phyloP scores from a whole-genome alignment of 2,329 filamentous ascomycete species.

The Beauveria scarabaeidicola region DNA sequence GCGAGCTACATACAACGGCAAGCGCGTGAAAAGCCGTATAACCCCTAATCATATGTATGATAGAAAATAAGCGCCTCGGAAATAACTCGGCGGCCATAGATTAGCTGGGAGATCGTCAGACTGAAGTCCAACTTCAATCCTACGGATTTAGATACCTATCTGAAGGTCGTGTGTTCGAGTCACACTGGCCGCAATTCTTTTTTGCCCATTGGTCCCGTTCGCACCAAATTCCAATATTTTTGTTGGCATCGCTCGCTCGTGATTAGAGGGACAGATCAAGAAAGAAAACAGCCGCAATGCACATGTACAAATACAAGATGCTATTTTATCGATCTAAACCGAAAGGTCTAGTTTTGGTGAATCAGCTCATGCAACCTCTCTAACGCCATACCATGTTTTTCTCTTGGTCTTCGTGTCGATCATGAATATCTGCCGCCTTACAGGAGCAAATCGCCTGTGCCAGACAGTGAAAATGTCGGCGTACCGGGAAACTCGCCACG shows the following conservation, averaged over 20 bases:
- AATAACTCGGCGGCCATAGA: conserved; percentile 19
- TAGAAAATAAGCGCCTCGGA: conserved; percentile 3
- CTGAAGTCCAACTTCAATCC: conserved; percentile 21
- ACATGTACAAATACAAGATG: background rate
- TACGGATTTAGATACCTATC: conserved; percentile 18
- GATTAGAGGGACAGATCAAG: too few species aligned
- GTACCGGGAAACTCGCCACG: conserved; percentile 18
- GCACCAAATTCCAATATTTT: background rate
- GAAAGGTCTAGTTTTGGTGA: background rate
- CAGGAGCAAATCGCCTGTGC: conserved; percentile 25
- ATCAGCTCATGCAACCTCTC: background rate
- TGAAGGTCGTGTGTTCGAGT: conserved; percentile 25
- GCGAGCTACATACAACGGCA: background rate
- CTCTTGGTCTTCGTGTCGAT: background rate
- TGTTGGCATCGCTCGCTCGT: too few species aligned
- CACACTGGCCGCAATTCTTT: conserved; percentile 22
- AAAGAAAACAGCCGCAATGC: too few species aligned
- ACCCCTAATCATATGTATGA: background rate
- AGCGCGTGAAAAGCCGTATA: background rate
- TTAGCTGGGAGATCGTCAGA: conserved; percentile 23
- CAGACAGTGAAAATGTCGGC: conserved; percentile 19
- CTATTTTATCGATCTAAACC: background rate
- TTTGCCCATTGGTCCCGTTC: background rate
- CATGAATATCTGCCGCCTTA: conserved; percentile 11
- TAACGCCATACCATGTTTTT: conserved; percentile 9